A percentile compares a stretch with the other conserved stretches of the same genome.
Conservation (phyloP, 1,139 yeast genomes). For the Sugiyamaella grinbergsii region DNA sequence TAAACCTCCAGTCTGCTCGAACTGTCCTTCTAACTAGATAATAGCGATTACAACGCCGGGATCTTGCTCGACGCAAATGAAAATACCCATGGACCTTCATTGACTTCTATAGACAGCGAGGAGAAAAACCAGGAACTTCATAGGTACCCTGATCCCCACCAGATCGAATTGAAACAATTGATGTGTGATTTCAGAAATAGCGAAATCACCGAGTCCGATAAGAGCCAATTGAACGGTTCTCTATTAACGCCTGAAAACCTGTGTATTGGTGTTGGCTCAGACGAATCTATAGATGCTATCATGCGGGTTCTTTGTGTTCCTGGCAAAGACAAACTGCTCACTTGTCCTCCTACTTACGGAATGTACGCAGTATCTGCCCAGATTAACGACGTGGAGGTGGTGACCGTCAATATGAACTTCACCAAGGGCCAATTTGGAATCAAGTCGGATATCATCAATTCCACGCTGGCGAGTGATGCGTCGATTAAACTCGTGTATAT, state of each 20-base stretch:
- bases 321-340: slow-evolving; percentile 73
- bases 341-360: slow-evolving; percentile 96
- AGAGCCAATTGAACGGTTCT: slow-evolving; percentile 12
- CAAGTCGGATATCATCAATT: slow-evolving; percentile 57
- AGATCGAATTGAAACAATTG: slow-evolving; percentile 70
- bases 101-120: slow-evolving; percentile 44
- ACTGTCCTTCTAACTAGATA: background rate
- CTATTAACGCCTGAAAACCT: slow-evolving; percentile 63
- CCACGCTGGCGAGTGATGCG: slow-evolving; percentile 57
- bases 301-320: slow-evolving; percentile 86
- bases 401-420: slow-evolving; percentile 65
- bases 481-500: slow-evolving; percentile 72
- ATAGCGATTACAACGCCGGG: slow-evolving; percentile 74
- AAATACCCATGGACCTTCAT: slow-evolving; percentile 89
- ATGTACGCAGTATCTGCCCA: slow-evolving; percentile 93
- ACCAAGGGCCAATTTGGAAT: slow-evolving; percentile 62
- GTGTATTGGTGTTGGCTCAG: slow-evolving; percentile 96
- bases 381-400: slow-evolving; percentile 81
- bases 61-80: slow-evolving; percentile 92
- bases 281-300: slow-evolving; percentile 88
- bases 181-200: slow-evolving; percentile 70
- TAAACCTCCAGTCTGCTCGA: background rate
- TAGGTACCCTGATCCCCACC: slow-evolving; percentile 98
- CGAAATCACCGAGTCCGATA: slow-evolving; percentile 36
- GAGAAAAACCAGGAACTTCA: slow-evolving; percentile 58